These are phyloP conservation scores for Mycogone perniciosa DNA, from an alignment of 2,329 filamentous ascomycete species.

Conservation along the genomic window DNA sequence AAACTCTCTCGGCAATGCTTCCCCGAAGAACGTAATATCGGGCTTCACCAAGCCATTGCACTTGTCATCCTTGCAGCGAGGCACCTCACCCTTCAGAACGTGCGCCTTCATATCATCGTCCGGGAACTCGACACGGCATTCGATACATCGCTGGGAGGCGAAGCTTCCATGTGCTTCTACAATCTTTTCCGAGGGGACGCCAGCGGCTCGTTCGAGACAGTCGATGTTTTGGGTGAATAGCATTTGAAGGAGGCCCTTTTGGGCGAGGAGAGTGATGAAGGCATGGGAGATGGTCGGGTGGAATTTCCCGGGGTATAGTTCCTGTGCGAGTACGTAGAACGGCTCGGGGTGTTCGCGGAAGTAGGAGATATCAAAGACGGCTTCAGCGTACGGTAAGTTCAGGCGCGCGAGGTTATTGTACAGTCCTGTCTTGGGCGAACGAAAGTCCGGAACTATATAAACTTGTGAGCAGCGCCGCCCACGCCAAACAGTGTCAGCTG, in stretches of 20 bases:
- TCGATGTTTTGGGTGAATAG: conserved; percentile 98
- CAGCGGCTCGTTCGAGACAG: conserved; percentile 81
- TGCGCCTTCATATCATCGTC: conserved; percentile 66
- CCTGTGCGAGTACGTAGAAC: conserved; percentile 87
- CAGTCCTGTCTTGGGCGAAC: conserved; percentile 85
- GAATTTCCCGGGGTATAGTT: conserved; percentile 87
- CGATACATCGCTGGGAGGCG: conserved; percentile 83
- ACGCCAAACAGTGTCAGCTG: neutral
- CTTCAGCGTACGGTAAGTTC: conserved; percentile 81
- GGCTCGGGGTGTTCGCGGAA: conserved; percentile 79
- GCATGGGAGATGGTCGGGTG: conserved; percentile 83
- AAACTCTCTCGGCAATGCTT: conserved; percentile 46
- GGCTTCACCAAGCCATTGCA: conserved; percentile 85
- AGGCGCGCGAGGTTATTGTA: conserved; percentile 87
- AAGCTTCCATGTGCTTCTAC: conserved; percentile 96
- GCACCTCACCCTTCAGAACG: conserved; percentile 61
- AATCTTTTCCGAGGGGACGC: conserved; percentile 73
- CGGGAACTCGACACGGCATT: conserved; percentile 69
- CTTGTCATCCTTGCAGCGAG: conserved; percentile 50
- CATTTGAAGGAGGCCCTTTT: conserved; percentile 72
- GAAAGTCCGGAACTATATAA: conserved; percentile 76
- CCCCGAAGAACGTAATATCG: conserved; percentile 92
- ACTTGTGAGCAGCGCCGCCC: neutral
- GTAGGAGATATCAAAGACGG: conserved; percentile 88
- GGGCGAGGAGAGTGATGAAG: conserved; percentile 76